Conservation (phyloP, 2,329 filamentous ascomycete genomes). For the Parasarocladium wereldwijsianum region DNA sequence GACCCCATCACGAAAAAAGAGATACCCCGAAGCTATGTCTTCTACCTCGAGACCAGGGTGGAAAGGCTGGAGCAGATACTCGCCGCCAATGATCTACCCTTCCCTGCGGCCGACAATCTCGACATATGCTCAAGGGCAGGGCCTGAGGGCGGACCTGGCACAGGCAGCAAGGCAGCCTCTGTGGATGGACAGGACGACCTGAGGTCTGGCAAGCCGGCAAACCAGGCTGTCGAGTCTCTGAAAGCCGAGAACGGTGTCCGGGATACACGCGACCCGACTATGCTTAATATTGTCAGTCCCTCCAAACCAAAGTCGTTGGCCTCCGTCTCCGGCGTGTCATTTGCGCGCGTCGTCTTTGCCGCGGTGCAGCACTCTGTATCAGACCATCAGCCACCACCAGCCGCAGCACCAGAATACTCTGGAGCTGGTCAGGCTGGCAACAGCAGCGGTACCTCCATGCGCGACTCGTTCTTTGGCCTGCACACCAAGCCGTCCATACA, state of each 20-base stretch:
- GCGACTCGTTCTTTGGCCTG: conserved; percentile 93
- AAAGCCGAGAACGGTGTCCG: conserved; percentile 19
- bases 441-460: conserved; percentile 58
- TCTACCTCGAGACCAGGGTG: conserved; percentile 80
- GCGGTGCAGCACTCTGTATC: conserved; percentile 65
- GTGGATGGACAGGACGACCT: conserved; percentile 18
- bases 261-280: conserved; percentile 21
- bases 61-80: conserved; percentile 70
- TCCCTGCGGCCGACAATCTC: conserved; percentile 57
- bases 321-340: conserved; percentile 81
- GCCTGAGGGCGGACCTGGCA: background rate
- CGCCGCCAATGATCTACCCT: conserved; percentile 51
- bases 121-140: conserved; percentile 38
- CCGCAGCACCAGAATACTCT: too few species aligned
- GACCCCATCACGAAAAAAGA: conserved; percentile 94
- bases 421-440: conserved; percentile 28
- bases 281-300: conserved; percentile 63
- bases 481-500: conserved; percentile 82
- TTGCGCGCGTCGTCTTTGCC: conserved; percentile 85
- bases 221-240: conserved; percentile 16
- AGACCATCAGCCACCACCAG: too few species aligned
- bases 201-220: conserved; percentile 18
- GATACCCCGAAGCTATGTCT: conserved; percentile 85
- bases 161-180: too few species aligned
- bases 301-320: conserved; percentile 72